A percentile compares a stretch with the other conserved stretches of the same genome.
These are phyloP conservation scores for Baeospora myosura DNA, from an alignment of 1,284 basidiomycete species.

Conservation along the genomic window DNA sequence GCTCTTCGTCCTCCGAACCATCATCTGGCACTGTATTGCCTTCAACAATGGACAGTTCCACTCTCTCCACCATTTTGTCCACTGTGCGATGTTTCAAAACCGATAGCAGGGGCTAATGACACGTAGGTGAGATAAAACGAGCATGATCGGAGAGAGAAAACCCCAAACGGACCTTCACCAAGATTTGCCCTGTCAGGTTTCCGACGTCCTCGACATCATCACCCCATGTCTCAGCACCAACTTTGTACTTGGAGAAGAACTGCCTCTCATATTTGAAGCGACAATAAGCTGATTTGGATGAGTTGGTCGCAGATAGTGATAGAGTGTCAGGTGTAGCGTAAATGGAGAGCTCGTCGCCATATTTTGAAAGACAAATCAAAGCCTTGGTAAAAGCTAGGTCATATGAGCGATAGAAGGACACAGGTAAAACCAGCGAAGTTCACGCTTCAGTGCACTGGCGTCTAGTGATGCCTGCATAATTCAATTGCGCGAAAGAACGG, in stretches of 20 bases:
- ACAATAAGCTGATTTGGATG: conserved; percentile 72
- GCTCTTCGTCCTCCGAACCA: conserved; percentile 38
- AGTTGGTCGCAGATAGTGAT: conserved; percentile 65
- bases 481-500: too few species aligned
- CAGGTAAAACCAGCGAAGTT: neutral
- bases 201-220: conserved; percentile 25
- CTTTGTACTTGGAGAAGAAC: conserved; percentile 63
- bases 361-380: conserved; percentile 66
- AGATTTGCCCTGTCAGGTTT: conserved; percentile 53
- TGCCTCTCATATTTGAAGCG: conserved; percentile 62
- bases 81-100: conserved; percentile 65
- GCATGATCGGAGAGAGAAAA: neutral
- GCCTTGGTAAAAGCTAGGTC: conserved; percentile 62
- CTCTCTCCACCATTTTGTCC: conserved; percentile 68
- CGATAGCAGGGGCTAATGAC: conserved; percentile 54
- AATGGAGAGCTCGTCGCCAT: conserved; percentile 70
- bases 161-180: conserved; percentile 47
- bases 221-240: conserved; percentile 21
- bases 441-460: neutral
- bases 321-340: conserved; percentile 54
- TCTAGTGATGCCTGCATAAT: neutral
- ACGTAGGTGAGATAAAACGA: conserved; percentile 5
- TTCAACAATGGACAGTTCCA: conserved; percentile 64
- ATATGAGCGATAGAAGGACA: neutral
- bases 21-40: conserved; percentile 28